Evolutionary conservation across 805 yeast genomes (phyloP).

Genomic region (Suhomyces canberraensis): DNA sequence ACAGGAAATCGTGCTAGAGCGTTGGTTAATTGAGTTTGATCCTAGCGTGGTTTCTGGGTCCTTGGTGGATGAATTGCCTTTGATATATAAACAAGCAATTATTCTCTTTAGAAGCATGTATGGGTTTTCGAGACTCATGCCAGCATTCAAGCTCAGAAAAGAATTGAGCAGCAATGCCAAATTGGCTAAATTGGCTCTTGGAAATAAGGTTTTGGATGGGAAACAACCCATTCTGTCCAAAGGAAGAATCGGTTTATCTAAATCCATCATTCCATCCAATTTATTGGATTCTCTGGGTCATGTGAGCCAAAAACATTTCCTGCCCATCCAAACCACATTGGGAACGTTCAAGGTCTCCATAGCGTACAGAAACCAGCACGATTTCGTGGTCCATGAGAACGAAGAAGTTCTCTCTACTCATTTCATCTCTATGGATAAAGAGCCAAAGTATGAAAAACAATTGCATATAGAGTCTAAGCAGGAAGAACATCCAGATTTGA

Average conservation of each 20-base stretch:
- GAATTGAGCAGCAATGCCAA: slow-evolving; percentile 13
- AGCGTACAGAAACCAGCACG: slow-evolving; percentile 70
- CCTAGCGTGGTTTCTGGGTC: slow-evolving; percentile 36
- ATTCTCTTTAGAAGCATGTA: slow-evolving; percentile 71
- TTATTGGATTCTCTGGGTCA: slow-evolving; percentile 42
- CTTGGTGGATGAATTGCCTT: slow-evolving; percentile 54
- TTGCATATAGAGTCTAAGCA: too few species aligned
- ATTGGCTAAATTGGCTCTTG: slow-evolving; percentile 39
- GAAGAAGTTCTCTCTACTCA: slow-evolving; percentile 62
- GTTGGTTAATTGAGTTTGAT: slow-evolving; percentile 89
- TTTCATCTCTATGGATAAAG: slow-evolving; percentile 46
- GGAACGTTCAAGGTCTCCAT: slow-evolving; percentile 77
- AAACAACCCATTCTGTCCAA: slow-evolving; percentile 72
- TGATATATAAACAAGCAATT: slow-evolving; percentile 70
- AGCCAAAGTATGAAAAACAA: background rate
- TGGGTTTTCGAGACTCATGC: slow-evolving; percentile 64
- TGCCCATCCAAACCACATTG: slow-evolving; percentile 68
- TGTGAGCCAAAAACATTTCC: slow-evolving; percentile 58
- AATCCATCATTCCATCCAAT: slow-evolving; percentile 51
- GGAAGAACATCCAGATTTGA: too few species aligned
- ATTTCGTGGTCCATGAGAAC: slow-evolving; percentile 63
- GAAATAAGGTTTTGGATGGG: slow-evolving; percentile 70
- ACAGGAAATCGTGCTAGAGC: slow-evolving; percentile 84
- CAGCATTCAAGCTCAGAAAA: slow-evolving; percentile 60
- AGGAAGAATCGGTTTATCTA: slow-evolving; percentile 83